These are phyloP conservation scores for Starmerella potacharoeniae DNA, from an alignment of 805 yeast genomes.

Conservation along the genomic window DNA sequence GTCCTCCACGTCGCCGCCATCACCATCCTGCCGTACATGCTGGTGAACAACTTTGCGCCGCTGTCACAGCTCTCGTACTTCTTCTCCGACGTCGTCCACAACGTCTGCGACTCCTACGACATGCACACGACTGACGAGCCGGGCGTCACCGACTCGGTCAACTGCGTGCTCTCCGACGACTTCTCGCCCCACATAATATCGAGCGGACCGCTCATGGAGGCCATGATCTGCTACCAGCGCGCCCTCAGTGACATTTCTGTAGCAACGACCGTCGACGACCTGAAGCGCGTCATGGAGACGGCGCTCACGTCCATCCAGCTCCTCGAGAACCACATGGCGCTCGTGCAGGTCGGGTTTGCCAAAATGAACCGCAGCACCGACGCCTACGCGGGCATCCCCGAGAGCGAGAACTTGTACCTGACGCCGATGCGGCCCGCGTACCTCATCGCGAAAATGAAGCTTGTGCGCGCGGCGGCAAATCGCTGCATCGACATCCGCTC, in stretches of 20 bases:
- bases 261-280: conserved; percentile 5
- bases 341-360: conserved; percentile 4
- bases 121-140: background rate
- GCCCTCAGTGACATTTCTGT: background rate
- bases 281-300: conserved; percentile 3
- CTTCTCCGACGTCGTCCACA: conserved; percentile 1
- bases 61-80: conserved; percentile 5
- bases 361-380: background rate
- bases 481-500: conserved; percentile 7
- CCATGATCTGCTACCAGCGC: conserved; percentile 1
- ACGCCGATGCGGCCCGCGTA: conserved; percentile 9
- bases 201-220: conserved; percentile 10
- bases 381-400: background rate
- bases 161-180: background rate
- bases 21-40: conserved; percentile 16
- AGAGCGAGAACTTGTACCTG: conserved; percentile 5
- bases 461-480: conserved; percentile 7
- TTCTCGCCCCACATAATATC: conserved; percentile 2
- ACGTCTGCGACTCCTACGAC: background rate
- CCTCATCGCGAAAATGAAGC: conserved; percentile 6
- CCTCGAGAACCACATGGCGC: conserved; percentile 1
- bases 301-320: conserved; percentile 3
- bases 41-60: conserved; percentile 5
- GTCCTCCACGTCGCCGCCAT: conserved; percentile 7
- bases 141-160: background rate